Evolutionary conservation across 768 basidiomycete species (phyloP), one percentile per base, ranked within the genome.

Genomic region (Rickenella mellea): DNA sequence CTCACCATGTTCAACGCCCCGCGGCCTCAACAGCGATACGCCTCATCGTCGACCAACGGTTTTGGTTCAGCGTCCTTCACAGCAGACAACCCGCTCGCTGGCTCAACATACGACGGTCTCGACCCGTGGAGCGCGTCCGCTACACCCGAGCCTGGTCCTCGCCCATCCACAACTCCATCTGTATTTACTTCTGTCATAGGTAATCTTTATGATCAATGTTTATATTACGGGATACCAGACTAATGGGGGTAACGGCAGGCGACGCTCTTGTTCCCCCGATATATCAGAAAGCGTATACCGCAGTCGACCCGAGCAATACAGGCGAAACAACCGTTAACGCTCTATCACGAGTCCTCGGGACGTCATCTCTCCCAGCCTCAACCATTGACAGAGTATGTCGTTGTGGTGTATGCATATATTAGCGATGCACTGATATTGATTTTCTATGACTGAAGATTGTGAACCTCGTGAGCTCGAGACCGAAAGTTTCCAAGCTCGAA

Each of bases 321-420:
- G 89, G 87, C 35, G 85, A 90, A 54, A 76, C 78, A 2, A 91
- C 90, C 14, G 78, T 96, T 27, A 86, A 80, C 50, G 73, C 87
- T 1, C 66, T 94, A 29, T 87, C 88, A 36, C 74, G 91, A 30
- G 76, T 92, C 25, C 65, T 96, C 22, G 67, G 73, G 24, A 86
- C 88, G 1, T 86, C 90, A 1, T 69, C 70, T 22, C 68, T 96
- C 20, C 82, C 90, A 15, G 88, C 92, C 27, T 70, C 80, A 15
- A 87, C 80, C 10, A 73, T 92, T 45, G 91, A 96, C 55, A 79
- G 70, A 67, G 91, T 92, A 52, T 45, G 65, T 47, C 9, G n/a
- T n/a, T 41, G 8, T n/a, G n/a, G n/a, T 22, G 21, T 25, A 12
- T 27, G 30, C 22, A 20, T 19, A 28, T 15, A 40, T 17, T 29